Base-by-base conservation (phyloP, 441 rosid species). In the Bruguiera hainesii region DNA sequence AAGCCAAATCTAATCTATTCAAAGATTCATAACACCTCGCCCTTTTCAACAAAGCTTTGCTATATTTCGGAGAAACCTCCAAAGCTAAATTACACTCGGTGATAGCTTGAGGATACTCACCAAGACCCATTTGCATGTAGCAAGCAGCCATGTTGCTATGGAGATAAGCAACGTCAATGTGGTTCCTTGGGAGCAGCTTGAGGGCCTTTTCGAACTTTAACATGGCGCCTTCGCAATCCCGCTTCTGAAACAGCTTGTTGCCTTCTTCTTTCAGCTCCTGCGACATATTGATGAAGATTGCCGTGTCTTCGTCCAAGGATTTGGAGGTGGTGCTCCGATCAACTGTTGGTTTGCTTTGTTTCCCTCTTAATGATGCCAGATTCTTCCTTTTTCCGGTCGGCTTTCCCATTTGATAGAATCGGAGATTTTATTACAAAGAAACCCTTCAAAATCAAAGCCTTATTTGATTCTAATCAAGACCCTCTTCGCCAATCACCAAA, bases 221-320 rank as follows among this genome's bases (percentile, higher is more conserved):
- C 89, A 94, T 81, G 64, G 98, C 98, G 19, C 98, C 98, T 84
- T 94, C 97, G 67, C 87, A 84, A 77, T 94, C 97, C 46, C 87
- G 88, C 75, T 85, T 94, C 69, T 89, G 97, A 63, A 76, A 84
- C 5, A 89, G 84, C 71, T 76, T 85, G 79, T 83, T 94, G 23
- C 98, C 98, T 91, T 94, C 98, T 68, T 94, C 98, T 71, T 91
- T 94, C 66, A 90, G 90, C 80, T 94, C 99, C 65, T 87, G 83
- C 9, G 99, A 87, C 89, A 91, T 79, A 83, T 73, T 82, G 30
- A 91, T 89, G 82, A 94, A 94, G 53, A 91, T 82, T 61, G 87
- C 97, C 52, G 95, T 94, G 80, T 94, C 98, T 61, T 91, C 97
- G 71, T 94, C 99, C 26, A 94, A 81, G 11, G 92, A 84, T 64